Evolutionary conservation across 257 asterid genomes (phyloP).

Genomic region (Mitragyna speciosa): DNA sequence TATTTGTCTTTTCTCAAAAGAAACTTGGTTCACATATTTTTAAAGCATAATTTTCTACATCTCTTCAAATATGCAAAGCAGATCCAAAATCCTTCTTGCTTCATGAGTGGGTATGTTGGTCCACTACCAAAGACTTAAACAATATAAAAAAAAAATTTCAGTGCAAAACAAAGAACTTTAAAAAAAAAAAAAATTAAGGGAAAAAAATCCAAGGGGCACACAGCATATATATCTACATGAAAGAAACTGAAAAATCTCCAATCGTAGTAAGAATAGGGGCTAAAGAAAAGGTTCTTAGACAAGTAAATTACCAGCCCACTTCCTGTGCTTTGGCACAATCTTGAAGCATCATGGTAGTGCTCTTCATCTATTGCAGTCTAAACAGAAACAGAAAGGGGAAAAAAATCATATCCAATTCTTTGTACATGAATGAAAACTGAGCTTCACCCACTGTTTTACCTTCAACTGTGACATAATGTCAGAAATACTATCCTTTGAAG

Average conservation of each 20-base stretch:
- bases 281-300: constrained; percentile 12
- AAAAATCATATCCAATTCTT: constrained; percentile 14
- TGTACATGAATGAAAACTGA: constrained; percentile 10
- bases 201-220: background rate
- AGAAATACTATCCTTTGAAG: constrained; percentile 69
- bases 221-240: background rate
- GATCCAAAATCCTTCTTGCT: background rate
- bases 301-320: constrained; percentile 80
- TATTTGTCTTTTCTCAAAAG: background rate
- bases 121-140: background rate
- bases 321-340: constrained; percentile 71
- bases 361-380: constrained; percentile 78
- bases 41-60: background rate
- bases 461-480: constrained; percentile 71
- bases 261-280: background rate
- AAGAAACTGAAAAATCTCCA: background rate
- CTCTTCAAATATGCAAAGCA: background rate
- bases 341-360: constrained; percentile 93
- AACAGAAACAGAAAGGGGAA: constrained; percentile 12
- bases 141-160: background rate
- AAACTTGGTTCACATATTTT: background rate
- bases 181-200: background rate
- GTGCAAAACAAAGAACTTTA: background rate
- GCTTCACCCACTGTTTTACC: constrained; percentile 40
- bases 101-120: background rate